Conservation (phyloP, 164 flowering plant genomes). For the Sextonia rubra region DNA sequence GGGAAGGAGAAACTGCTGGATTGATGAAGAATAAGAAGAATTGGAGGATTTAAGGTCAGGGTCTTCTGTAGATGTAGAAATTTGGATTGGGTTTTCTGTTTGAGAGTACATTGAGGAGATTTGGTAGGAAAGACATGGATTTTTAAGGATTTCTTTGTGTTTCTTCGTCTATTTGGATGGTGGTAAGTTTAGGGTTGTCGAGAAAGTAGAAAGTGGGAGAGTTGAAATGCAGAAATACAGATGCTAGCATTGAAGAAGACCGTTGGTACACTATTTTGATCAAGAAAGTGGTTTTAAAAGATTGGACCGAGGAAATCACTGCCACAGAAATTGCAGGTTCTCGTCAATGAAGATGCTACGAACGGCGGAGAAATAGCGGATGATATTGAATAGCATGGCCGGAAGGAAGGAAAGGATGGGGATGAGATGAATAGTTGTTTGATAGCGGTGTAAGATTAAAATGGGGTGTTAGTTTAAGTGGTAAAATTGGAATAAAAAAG, state of each 20-base stretch:
- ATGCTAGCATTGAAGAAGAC: neutral
- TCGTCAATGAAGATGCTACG: no score
- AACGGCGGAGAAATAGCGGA: no score
- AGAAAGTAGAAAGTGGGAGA: neutral
- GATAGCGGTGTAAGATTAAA: no score
- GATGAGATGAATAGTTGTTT: no score
- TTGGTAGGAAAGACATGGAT: constrained; percentile 3
- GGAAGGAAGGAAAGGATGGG: no score
- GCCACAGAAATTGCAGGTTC: no score
- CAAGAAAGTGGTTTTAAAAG: no score
- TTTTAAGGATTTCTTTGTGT: neutral
- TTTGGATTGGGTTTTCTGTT: neutral
- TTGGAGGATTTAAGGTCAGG: constrained; percentile 15
- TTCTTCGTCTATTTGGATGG: neutral
- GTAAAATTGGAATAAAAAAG: no score
- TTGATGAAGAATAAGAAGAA: neutral
- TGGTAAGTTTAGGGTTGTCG: neutral
- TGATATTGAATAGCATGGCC: no score
- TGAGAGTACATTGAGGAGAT: constrained; percentile 6
- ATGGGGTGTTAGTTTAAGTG: no score
- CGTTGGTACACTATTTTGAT: no score
- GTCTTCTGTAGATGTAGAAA: constrained; percentile 4
- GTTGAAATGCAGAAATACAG: neutral
- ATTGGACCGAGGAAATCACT: no score
- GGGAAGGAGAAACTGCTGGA: constrained; percentile 15